phyloP scores from a whole-genome alignment of 495 filamentous ascomycete species.

The Tricharina praecox region DNA sequence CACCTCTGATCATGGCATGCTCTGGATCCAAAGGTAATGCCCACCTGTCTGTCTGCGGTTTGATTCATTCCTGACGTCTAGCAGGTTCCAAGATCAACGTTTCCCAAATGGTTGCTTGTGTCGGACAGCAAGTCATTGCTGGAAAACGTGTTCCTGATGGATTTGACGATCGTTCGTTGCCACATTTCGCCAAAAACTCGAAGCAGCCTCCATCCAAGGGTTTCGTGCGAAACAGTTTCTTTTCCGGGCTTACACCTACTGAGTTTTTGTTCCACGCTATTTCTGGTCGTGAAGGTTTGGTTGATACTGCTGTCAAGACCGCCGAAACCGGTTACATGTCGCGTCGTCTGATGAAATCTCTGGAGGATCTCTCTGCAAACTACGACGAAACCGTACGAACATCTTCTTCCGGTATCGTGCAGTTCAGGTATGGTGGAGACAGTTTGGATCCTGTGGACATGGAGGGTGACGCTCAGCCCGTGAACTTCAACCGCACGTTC shows the following conservation, averaged over 20 bases:
- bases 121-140: constrained; percentile 94
- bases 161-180: constrained; percentile 85
- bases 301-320: constrained; percentile 99
- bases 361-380: constrained; percentile 79
- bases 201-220: constrained; percentile 85
- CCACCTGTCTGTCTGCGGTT: background rate
- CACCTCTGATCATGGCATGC: constrained; percentile 89
- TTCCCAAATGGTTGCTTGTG: constrained; percentile 93
- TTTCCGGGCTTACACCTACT: constrained; percentile 69
- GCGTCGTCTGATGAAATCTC: constrained; percentile 87
- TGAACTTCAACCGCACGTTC: constrained; percentile 85
- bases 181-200: constrained; percentile 87
- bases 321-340: constrained; percentile 99
- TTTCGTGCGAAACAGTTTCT: constrained; percentile 95
- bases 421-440: constrained; percentile 95
- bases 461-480: constrained; percentile 85
- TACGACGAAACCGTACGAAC: constrained; percentile 94
- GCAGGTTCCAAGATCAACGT: constrained; percentile 85
- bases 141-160: constrained; percentile 87
- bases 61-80: background rate
- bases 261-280: constrained; percentile 99
- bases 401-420: constrained; percentile 66
- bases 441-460: constrained; percentile 90
- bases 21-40: constrained; percentile 63
- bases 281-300: constrained; percentile 91